Evolutionary conservation across 1,284 basidiomycete species (phyloP).

Genomic region (Pisolithus thermaeus): DNA sequence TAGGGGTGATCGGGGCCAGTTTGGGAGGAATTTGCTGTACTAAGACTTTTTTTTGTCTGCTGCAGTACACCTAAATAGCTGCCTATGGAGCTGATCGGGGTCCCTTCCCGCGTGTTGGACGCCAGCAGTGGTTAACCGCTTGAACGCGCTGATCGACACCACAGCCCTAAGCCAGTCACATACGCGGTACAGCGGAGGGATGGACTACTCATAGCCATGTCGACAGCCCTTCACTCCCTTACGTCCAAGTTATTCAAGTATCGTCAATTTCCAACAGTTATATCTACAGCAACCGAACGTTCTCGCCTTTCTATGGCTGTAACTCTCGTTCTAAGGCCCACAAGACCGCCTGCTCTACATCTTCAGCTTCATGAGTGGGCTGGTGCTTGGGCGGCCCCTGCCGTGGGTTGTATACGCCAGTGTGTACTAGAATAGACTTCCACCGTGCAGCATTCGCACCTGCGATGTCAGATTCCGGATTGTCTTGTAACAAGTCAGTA

Average conservation of each 20-base stretch:
- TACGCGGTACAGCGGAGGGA: constrained; percentile 23
- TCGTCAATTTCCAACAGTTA: constrained; percentile 16
- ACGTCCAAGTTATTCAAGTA: constrained; percentile 27
- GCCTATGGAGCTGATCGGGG: constrained; percentile 20
- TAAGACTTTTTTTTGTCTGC: constrained; percentile 15
- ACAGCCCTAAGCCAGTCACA: constrained; percentile 23
- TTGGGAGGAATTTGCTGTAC: constrained; percentile 25
- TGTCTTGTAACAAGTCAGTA: constrained; percentile 50
- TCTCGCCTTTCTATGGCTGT: constrained; percentile 17
- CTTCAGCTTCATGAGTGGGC: constrained; percentile 71
- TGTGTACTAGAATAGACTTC: constrained; percentile 82
- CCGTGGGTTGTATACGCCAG: constrained; percentile 83
- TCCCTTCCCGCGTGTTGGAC: constrained; percentile 21
- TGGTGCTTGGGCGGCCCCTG: constrained; percentile 64
- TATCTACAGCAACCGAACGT: constrained; percentile 8
- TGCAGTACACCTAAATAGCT: constrained; percentile 22
- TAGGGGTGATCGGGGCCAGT: constrained; percentile 24
- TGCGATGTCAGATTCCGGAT: constrained; percentile 86
- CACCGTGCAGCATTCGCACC: constrained; percentile 85
- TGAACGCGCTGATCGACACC: constrained; percentile 29
- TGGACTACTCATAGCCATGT: constrained; percentile 17
- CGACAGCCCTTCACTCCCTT: constrained; percentile 23
- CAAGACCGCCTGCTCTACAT: constrained; percentile 83
- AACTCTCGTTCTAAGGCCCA: constrained; percentile 68
- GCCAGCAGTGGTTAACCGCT: constrained; percentile 14